Base-by-base conservation (phyloP, 192 early-diverging fungal genomes). In the Oehlia diaphana region DNA sequence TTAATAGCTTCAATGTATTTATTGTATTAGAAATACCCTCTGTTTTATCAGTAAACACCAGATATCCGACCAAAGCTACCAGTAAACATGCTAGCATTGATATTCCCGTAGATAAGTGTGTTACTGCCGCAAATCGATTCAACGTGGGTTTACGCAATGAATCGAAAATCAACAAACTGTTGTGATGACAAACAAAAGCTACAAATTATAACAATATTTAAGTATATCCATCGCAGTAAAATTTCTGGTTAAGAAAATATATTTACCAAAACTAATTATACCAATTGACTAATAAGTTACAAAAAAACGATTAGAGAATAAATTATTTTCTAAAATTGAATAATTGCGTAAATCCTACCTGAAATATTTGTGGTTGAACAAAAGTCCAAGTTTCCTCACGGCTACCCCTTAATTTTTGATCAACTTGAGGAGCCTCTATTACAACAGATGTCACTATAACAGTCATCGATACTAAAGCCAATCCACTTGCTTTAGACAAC, bases 141-240 rank as follows among this genome's bases (percentile, higher is more conserved):
- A 97, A 74, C 44, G 94, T 94, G 1, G 96, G 96, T 70, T 93
- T 93, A 61, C 90, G 86, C 62, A 97, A 82, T 10, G 95, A 94
- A 13, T 92, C 92, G 82, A 93, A 95, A 70, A 98, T 98, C 81
- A 98, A 87, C 80, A 97, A 96, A 49, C 93, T 95, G 82, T 97
- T 98, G 85, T 98, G 96, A 81, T 98, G 96, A 78, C 96, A 98
- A 31, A 98, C 96, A 88, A 96, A 98, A 1, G 96, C 91, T 88
- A 79, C 37, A 67, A 42, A 72, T 44, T 44, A 70, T 70, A 21
- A 23, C 8, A 44, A 70, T 9, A 47, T 74, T 12, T 79, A 82
- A 82, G 28, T 12, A 47, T 47, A 47, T 47, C 10, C 2, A 9
- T 47, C 7, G 42, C 23, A 76, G 13, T 33, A 47, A 16, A 73